Base-by-base conservation (phyloP, 1,284 basidiomycete genomes). In the Pseudozyma pruni region DNA sequence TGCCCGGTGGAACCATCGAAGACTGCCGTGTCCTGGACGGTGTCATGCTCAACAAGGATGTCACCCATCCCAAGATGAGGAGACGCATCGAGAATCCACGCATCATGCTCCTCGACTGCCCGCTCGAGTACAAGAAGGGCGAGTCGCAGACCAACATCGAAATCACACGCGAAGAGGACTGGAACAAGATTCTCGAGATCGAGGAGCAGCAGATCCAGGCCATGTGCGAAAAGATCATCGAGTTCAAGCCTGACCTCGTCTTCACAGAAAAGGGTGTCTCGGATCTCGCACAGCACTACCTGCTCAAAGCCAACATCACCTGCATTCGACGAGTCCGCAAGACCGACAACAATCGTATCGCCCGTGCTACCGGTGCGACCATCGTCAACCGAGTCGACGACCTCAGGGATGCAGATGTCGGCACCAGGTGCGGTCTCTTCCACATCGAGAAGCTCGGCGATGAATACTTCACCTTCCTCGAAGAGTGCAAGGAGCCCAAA, bases 81-180 rank as follows among this genome's bases (percentile, higher is more conserved):
- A 85, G 95, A 63, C 86, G 93, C 74, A 98, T 98, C 83, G 88
- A 87, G 72, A 92, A 93, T 77, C 96, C 95, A 6, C 85, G 94
- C 20, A 91, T 98, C 64, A 85, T 98, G 29, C 85, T 98, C 43
- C 86, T 98, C 54, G 95, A 98, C 84, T 98, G 94, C 84, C 93
- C 95, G 16, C 85, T 98, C 55, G 96, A 99, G 85, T 98, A 98
- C 86, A 98, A 98, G 86, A 98, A 98, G 87, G 95, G 95, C 40
- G 96, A 98, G 86, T 90, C 88, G 67, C 95, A 98, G 85, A 98
- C 96, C 67, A 97, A 98, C 84, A 98, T 98, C 86, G 95, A 98
- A 85, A 94, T 98, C 76, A 90, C 90, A 32, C 93, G 92, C 83
- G 94, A 96, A 85, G 87, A 88, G 40, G 94, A 98, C 83, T 98